Conservation (phyloP, 495 filamentous ascomycete genomes). For the Penicillium ochrochloron region DNA sequence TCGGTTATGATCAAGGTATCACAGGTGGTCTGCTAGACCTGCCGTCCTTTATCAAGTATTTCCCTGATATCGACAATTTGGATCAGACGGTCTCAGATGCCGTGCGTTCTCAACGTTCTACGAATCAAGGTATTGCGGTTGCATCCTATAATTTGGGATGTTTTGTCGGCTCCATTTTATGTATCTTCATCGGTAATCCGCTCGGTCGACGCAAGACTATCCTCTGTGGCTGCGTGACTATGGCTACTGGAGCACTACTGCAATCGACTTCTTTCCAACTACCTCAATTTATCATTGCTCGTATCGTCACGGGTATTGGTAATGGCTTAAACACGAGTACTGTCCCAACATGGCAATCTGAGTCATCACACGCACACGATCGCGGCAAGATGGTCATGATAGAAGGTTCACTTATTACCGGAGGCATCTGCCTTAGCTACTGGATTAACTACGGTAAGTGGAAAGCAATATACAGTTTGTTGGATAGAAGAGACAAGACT, state of each 20-base stretch:
- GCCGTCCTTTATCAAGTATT: slow-evolving; percentile 53
- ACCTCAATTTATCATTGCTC: slow-evolving; percentile 66
- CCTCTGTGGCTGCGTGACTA: slow-evolving; percentile 66
- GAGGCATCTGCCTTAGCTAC: slow-evolving; percentile 69
- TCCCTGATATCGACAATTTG: slow-evolving; percentile 45
- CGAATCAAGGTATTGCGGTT: slow-evolving; percentile 57
- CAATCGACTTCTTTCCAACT: slow-evolving; percentile 64
- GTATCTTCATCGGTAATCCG: slow-evolving; percentile 71
- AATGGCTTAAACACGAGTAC: slow-evolving; percentile 64
- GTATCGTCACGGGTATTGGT: slow-evolving; percentile 70
- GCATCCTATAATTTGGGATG: slow-evolving; percentile 77
- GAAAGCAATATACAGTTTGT: background rate
- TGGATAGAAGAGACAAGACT: background rate
- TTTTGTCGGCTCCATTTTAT: slow-evolving; percentile 70
- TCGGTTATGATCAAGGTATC: slow-evolving; percentile 61
- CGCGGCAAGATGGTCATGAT: slow-evolving; percentile 80
- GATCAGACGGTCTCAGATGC: slow-evolving; percentile 17
- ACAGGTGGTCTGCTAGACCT: slow-evolving; percentile 63
- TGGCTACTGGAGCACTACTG: slow-evolving; percentile 68
- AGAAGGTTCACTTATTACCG: slow-evolving; percentile 69
- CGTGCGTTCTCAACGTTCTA: slow-evolving; percentile 29
- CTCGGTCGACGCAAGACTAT: slow-evolving; percentile 72
- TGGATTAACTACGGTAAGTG: slow-evolving; percentile 69
- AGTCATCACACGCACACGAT: slow-evolving; percentile 70
- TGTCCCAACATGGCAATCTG: slow-evolving; percentile 59